These are phyloP conservation scores for Solanum peruvianum DNA, from an alignment of 257 asterid species.

Conservation along the genomic window DNA sequence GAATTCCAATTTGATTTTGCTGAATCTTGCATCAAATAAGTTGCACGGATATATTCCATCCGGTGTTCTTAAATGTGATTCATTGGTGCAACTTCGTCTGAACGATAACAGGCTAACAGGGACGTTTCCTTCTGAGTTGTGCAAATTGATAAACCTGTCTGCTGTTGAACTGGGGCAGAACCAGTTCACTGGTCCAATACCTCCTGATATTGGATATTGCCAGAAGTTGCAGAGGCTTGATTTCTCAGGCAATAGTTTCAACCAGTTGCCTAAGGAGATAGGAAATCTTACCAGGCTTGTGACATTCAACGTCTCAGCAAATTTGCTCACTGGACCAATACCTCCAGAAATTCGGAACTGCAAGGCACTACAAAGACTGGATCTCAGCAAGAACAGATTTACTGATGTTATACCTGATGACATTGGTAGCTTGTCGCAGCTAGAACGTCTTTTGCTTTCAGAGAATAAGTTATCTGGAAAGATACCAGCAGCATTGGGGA, in stretches of 20 bases:
- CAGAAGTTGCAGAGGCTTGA: slow-evolving; percentile 77
- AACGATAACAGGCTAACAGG: slow-evolving; percentile 48
- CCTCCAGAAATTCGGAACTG: slow-evolving; percentile 57
- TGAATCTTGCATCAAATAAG: slow-evolving; percentile 61
- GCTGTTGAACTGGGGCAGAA: slow-evolving; percentile 77
- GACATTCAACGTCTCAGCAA: slow-evolving; percentile 63
- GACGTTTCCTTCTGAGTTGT: slow-evolving; percentile 58
- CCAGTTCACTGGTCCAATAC: slow-evolving; percentile 54
- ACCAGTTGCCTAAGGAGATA: slow-evolving; percentile 57
- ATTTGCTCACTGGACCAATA: slow-evolving; percentile 41
- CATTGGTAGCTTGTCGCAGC: slow-evolving; percentile 62
- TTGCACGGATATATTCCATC: slow-evolving; percentile 57
- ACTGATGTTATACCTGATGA: slow-evolving; percentile 40
- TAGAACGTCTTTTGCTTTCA: slow-evolving; percentile 67
- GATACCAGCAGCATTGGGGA: slow-evolving; percentile 68
- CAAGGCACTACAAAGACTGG: slow-evolving; percentile 73
- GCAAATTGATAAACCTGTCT: slow-evolving; percentile 56
- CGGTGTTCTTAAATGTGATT: slow-evolving; percentile 46
- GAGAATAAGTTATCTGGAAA: slow-evolving; percentile 55
- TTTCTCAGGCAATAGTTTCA: slow-evolving; percentile 56
- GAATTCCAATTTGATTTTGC: slow-evolving; percentile 45
- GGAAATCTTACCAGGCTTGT: slow-evolving; percentile 62
- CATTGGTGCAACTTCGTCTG: slow-evolving; percentile 68
- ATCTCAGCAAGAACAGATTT: slow-evolving; percentile 68
- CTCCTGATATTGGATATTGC: slow-evolving; percentile 53